A percentile compares a stretch with the other conserved stretches of the same genome.
Conservation (phyloP, 768 basidiomycete species). For the Leccinum olivaceopallidum region DNA sequence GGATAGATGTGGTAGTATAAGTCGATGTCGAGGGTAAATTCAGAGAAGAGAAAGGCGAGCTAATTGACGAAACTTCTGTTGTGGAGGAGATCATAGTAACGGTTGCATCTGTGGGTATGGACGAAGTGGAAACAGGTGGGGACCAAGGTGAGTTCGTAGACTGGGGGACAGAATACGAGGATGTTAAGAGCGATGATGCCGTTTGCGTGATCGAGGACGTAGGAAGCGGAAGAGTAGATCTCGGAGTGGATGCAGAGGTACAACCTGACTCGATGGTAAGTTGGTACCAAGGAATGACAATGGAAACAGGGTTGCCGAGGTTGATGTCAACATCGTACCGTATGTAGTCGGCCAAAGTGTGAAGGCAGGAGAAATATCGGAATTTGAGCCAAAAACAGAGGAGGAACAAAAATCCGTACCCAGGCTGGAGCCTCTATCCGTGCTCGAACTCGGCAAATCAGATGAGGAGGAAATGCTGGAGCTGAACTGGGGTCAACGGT, state of each 20-base stretch:
- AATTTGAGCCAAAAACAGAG: constrained; percentile 18
- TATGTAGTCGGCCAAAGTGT: background rate
- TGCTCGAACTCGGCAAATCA: background rate
- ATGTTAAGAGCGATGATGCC: background rate
- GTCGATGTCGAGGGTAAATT: constrained; percentile 18
- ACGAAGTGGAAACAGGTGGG: background rate
- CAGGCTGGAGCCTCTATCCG: constrained; percentile 11
- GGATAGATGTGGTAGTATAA: constrained; percentile 18
- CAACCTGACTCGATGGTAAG: constrained; percentile 2
- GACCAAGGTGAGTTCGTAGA: constrained; percentile 1
- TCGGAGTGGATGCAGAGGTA: background rate
- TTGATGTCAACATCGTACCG: no score
- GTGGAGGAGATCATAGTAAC: constrained; percentile 18
- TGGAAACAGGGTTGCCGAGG: background rate
- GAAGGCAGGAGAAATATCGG: constrained; percentile 9
- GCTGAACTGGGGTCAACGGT: constrained; percentile 5
- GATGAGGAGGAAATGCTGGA: constrained; percentile 2
- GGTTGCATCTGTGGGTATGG: background rate
- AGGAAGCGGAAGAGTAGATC: background rate
- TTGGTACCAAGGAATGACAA: background rate
- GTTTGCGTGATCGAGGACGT: background rate
- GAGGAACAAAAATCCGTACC: constrained; percentile 21
- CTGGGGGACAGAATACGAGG: constrained; percentile 1
- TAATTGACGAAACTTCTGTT: constrained; percentile 13
- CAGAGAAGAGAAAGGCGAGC: background rate